These are phyloP conservation scores for Aspergillus chevalieri DNA, from an alignment of 2,329 filamentous ascomycete species.

Conservation along the genomic window DNA sequence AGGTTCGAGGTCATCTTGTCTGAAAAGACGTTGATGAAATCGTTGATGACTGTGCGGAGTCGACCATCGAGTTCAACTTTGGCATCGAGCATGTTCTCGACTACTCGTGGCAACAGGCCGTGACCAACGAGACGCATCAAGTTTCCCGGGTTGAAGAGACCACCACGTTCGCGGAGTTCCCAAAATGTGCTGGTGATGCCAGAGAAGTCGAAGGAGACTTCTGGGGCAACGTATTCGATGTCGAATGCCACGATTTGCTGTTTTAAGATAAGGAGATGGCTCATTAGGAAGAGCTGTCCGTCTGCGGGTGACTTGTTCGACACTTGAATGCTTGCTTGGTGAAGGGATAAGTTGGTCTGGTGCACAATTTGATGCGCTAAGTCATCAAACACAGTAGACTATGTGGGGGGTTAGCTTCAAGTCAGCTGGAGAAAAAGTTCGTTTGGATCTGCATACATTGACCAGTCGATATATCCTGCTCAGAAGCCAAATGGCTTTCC, in stretches of 20 bases:
- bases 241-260: slow-evolving; percentile 95
- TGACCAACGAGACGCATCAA: slow-evolving; percentile 55
- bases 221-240: slow-evolving; percentile 68
- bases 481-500: slow-evolving; percentile 62
- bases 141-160: slow-evolving; percentile 59
- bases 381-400: slow-evolving; percentile 65
- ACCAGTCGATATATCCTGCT: slow-evolving; percentile 65
- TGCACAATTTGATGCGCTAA: slow-evolving; percentile 77
- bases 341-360: slow-evolving; percentile 77
- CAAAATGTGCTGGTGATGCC: slow-evolving; percentile 60
- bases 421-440: background rate
- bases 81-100: slow-evolving; percentile 66
- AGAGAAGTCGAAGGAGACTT: slow-evolving; percentile 62
- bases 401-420: slow-evolving; percentile 10
- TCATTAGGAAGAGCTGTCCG: slow-evolving; percentile 85
- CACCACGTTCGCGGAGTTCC: slow-evolving; percentile 59
- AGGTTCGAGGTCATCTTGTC: slow-evolving; percentile 49
- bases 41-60: slow-evolving; percentile 58
- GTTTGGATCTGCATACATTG: slow-evolving; percentile 44
- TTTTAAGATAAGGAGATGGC: slow-evolving; percentile 89
- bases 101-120: slow-evolving; percentile 57
- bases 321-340: slow-evolving; percentile 67
- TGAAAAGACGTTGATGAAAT: slow-evolving; percentile 57
- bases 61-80: slow-evolving; percentile 62
- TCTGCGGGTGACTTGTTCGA: slow-evolving; percentile 60